Conservation (phyloP, 495 filamentous ascomycete genomes). For the Penicillium bialowiezense region DNA sequence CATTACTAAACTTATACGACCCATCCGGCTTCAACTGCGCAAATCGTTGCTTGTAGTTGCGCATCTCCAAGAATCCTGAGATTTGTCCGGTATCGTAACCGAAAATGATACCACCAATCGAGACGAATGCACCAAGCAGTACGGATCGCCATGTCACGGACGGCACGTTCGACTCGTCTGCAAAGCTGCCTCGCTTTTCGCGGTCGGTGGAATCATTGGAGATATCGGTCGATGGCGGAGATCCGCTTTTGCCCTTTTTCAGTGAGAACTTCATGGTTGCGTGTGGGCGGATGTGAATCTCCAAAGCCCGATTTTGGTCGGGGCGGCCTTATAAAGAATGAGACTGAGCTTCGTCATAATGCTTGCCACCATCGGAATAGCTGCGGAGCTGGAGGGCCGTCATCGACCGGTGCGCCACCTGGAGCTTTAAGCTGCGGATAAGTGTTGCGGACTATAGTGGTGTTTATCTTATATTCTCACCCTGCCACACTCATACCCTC, state of each 20-base stretch:
- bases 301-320: too few species aligned
- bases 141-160: conserved; percentile 45
- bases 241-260: not conserved
- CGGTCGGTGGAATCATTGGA: conserved; percentile 3
- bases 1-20: conserved; percentile 44
- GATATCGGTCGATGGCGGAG: conserved; percentile 14
- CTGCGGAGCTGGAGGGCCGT: not conserved
- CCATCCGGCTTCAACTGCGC: conserved; percentile 30
- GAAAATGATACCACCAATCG: conserved; percentile 67
- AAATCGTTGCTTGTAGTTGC: conserved; percentile 43
- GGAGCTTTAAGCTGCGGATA: not conserved
- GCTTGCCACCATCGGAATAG: not conserved
- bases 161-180: conserved; percentile 33
- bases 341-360: not conserved
- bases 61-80: conserved; percentile 61
- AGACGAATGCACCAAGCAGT: conserved; percentile 48
- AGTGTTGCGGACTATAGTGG: too few species aligned
- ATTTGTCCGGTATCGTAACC: conserved; percentile 52
- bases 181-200: conserved; percentile 13
- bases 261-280: conserved; percentile 12
- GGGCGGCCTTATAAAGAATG: not conserved
- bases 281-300: not conserved
- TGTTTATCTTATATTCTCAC: too few species aligned
- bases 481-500: too few species aligned
- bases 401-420: not conserved